Evolutionary conservation across 768 basidiomycete genomes (phyloP).

Genomic region (Suillus lakei): DNA sequence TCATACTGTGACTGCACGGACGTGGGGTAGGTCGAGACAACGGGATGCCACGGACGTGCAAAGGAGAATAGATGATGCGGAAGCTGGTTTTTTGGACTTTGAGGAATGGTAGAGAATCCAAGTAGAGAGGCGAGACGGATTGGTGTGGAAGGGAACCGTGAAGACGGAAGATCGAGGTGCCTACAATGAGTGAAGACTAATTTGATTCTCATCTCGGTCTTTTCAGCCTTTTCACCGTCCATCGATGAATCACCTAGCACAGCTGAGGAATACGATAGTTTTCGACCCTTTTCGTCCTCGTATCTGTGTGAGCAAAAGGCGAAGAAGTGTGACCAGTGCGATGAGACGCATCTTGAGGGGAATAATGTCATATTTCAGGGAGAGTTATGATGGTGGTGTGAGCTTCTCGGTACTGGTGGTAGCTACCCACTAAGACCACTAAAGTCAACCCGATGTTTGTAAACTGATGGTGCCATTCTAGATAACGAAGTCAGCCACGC

Average conservation of each 20-base stretch:
- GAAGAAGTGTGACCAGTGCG: slow-evolving; percentile 82
- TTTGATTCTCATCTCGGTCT: slow-evolving; percentile 38
- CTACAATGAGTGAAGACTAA: slow-evolving; percentile 83
- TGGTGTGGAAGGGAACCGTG: slow-evolving; percentile 90
- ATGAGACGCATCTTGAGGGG: slow-evolving; percentile 94
- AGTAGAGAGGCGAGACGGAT: slow-evolving; percentile 81
- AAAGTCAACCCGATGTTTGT: not conserved
- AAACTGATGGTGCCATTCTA: not conserved
- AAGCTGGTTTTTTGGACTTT: slow-evolving; percentile 32
- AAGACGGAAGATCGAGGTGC: slow-evolving; percentile 81
- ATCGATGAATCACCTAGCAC: slow-evolving; percentile 80
- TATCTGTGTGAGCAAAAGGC: slow-evolving; percentile 73
- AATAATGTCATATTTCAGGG: slow-evolving; percentile 87
- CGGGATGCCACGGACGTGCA: slow-evolving; percentile 98
- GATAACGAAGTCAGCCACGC: not conserved
- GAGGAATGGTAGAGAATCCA: slow-evolving; percentile 64
- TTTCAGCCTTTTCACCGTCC: slow-evolving; percentile 43
- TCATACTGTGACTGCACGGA: slow-evolving; percentile 96
- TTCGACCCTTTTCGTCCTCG: slow-evolving; percentile 59
- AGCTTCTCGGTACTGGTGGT: slow-evolving; percentile 58
- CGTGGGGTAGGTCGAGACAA: slow-evolving; percentile 91
- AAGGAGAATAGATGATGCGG: slow-evolving; percentile 73
- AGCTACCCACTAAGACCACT: not conserved
- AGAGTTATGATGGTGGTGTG: slow-evolving; percentile 91
- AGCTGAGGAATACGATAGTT: slow-evolving; percentile 95